Evolutionary conservation across 73 alveolate species (phyloP).

Genomic region (Urostyla sp.): DNA sequence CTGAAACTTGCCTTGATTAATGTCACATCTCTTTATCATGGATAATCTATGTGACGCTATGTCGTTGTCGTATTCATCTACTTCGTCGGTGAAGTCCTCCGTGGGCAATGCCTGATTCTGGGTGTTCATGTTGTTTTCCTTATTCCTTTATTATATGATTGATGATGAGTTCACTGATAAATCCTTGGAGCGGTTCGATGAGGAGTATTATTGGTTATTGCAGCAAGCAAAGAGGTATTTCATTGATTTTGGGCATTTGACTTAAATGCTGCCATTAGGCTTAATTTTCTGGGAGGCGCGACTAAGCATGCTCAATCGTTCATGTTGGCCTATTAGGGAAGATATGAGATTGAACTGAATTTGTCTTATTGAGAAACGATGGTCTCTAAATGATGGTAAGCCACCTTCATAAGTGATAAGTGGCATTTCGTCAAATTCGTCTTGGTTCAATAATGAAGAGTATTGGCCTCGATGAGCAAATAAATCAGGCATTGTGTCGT

Average conservation of each 20-base stretch:
- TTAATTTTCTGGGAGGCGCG: constrained; percentile 18
- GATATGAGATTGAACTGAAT: constrained; percentile 32
- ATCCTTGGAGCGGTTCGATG: background rate
- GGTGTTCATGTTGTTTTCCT: background rate
- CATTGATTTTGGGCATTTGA: constrained; percentile 5
- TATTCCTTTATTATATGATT: background rate
- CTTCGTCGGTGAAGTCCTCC: constrained; percentile 46
- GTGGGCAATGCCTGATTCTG: background rate
- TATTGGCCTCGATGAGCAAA: too few relatives aligned
- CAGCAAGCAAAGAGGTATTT: background rate
- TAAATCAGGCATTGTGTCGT: too few relatives aligned
- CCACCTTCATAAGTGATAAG: too few relatives aligned
- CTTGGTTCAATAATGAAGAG: too few relatives aligned
- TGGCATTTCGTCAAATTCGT: too few relatives aligned
- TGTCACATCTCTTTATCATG: constrained; percentile 11
- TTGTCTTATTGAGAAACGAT: constrained; percentile 13
- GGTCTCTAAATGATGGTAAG: too few relatives aligned
- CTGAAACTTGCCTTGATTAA: background rate
- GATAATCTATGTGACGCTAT: background rate
- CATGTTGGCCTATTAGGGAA: constrained; percentile 7
- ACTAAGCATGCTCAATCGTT: constrained; percentile 15
- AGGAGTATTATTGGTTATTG: constrained; percentile 7
- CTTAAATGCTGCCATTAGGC: too few relatives aligned
- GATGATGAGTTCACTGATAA: constrained; percentile 37
- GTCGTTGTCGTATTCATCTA: constrained; percentile 37